Percentiles rank a stretch among this genome's conserved stretches.
Evolutionary conservation across 2,329 filamentous ascomycete genomes (phyloP).

Genomic region (Cladosporium colombiae): DNA sequence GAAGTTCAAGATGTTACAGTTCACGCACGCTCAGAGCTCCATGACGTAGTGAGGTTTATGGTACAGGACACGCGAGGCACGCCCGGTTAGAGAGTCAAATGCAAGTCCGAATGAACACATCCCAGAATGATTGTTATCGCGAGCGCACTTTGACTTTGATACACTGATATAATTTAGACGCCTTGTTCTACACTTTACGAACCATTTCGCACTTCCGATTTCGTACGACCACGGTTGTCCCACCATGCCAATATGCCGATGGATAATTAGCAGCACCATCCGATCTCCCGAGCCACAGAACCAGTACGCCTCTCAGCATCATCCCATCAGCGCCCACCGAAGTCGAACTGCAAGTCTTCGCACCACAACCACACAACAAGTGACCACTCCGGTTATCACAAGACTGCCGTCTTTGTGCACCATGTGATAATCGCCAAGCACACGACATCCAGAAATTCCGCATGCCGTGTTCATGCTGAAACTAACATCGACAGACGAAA

Average conservation of each 20-base stretch:
- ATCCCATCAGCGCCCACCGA: background rate
- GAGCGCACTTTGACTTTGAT: constrained; percentile 1
- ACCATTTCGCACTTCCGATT: background rate
- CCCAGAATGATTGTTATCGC: background rate
- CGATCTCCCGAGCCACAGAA: background rate
- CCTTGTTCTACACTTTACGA: background rate
- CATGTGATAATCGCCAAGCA: background rate
- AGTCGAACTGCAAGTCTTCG: background rate
- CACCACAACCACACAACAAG: background rate
- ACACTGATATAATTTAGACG: constrained; percentile 1
- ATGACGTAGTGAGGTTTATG: constrained; percentile 20
- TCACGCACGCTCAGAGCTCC: constrained; percentile 12
- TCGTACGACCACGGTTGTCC: background rate
- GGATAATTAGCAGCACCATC: background rate
- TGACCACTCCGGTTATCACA: background rate
- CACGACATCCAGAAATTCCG: background rate
- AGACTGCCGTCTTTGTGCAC: background rate
- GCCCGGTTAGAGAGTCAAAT: constrained; percentile 14
- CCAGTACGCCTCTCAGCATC: background rate
- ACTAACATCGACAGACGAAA: background rate
- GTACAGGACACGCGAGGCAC: background rate
- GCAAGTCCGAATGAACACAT: constrained; percentile 13
- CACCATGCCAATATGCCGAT: background rate
- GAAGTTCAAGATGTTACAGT: constrained; percentile 20
- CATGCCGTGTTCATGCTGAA: background rate